Evolutionary conservation across 768 basidiomycete species (phyloP).

Genomic region (Pisolithus sp.): DNA sequence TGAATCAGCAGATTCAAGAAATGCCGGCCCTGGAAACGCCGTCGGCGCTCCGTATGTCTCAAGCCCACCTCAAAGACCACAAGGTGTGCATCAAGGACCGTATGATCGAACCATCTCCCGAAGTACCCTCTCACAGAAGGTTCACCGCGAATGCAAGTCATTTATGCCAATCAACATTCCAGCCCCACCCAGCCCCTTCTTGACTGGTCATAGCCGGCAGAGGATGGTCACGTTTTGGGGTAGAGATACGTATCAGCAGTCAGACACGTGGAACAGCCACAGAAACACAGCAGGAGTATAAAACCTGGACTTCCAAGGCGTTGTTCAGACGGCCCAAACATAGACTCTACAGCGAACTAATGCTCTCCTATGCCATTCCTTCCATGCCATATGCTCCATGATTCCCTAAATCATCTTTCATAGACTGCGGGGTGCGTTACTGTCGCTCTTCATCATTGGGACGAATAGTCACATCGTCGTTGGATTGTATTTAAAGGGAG

Average conservation of each 20-base stretch:
- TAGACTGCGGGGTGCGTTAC: background rate
- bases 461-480: background rate
- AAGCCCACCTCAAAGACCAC: background rate
- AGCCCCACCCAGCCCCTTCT: background rate
- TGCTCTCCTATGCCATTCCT: background rate
- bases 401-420: background rate
- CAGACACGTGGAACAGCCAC: background rate
- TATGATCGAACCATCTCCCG: background rate
- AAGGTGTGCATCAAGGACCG: background rate
- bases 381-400: background rate
- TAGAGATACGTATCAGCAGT: background rate
- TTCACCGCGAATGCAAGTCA: background rate
- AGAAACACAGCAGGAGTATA: background rate
- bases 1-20: background rate
- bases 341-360: slow-evolving; percentile 1
- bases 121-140: background rate
- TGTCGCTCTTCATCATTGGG: background rate
- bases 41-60: background rate
- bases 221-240: slow-evolving; percentile 1
- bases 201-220: background rate
- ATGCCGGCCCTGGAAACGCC: background rate
- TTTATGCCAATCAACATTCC: background rate
- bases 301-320: background rate
- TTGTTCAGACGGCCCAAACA: background rate
- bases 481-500: background rate